These are phyloP conservation scores for Neopestalotiopsis sp. DNA, from an alignment of 2,329 filamentous ascomycete species.

Conservation along the genomic window DNA sequence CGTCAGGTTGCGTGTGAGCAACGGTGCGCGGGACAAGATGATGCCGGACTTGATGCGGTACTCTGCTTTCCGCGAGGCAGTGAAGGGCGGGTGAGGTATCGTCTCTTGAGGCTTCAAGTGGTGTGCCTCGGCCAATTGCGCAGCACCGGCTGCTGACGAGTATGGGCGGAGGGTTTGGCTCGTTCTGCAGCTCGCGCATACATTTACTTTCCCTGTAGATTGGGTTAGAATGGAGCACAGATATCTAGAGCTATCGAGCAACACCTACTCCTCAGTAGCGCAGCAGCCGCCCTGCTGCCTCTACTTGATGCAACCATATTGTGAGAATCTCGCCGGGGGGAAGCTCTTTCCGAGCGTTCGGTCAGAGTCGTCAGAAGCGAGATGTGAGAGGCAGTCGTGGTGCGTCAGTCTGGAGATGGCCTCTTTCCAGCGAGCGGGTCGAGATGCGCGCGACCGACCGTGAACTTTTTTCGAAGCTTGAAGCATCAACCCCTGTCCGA, in stretches of 20 bases:
- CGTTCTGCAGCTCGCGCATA: constrained; percentile 42
- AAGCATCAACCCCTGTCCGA: constrained; percentile 22
- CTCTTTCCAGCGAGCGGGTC: background rate
- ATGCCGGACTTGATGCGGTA: constrained; percentile 69
- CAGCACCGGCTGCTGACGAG: constrained; percentile 37
- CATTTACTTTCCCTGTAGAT: constrained; percentile 27
- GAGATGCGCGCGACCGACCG: constrained; percentile 16
- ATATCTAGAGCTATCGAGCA: constrained; percentile 34
- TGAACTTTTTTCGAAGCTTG: constrained; percentile 19
- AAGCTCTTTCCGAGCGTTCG: constrained; percentile 20
- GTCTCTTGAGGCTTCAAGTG: constrained; percentile 38
- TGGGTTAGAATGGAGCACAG: constrained; percentile 35
- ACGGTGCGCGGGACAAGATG: constrained; percentile 85
- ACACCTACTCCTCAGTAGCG: constrained; percentile 56
- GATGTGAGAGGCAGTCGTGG: constrained; percentile 17
- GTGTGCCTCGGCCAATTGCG: constrained; percentile 43
- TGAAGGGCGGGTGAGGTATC: constrained; percentile 35
- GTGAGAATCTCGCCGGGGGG: constrained; percentile 16
- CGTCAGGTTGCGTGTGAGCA: constrained; percentile 82
- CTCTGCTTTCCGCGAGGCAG: constrained; percentile 30
- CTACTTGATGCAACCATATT: constrained; percentile 63
- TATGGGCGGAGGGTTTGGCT: constrained; percentile 36
- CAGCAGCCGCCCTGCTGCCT: constrained; percentile 55
- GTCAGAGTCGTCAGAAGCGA: constrained; percentile 10
- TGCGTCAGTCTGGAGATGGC: constrained; percentile 20